Evolutionary conservation across 2,329 filamentous ascomycete genomes (phyloP).

Genomic region (Aspergillus tubingensis): DNA sequence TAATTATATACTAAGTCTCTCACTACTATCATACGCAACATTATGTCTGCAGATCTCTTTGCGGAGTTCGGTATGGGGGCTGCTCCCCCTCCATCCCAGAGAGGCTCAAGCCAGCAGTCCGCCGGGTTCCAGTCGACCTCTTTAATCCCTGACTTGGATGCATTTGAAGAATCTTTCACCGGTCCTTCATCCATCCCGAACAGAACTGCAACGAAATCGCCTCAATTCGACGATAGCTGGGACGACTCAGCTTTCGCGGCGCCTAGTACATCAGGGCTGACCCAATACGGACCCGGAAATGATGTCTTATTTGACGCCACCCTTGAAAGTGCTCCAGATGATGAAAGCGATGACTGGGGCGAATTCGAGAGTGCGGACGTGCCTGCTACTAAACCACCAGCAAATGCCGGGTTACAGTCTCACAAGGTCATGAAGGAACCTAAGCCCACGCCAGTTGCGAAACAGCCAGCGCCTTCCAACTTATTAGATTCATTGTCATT

Average conservation of each 20-base stretch:
- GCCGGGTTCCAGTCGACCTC: conserved; percentile 18
- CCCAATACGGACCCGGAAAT: conserved; percentile 29
- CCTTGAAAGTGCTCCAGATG: conserved; percentile 28
- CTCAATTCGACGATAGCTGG: conserved; percentile 1
- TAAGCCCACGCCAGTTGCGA: not conserved
- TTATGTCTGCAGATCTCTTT: conserved; percentile 58
- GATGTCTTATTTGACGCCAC: conserved; percentile 68
- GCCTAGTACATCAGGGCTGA: conserved; percentile 14
- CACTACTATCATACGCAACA: not conserved
- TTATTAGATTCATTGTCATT: conserved; percentile 34
- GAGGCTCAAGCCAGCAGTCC: conserved; percentile 10
- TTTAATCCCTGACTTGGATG: conserved; percentile 27
- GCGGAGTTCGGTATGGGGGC: conserved; percentile 50
- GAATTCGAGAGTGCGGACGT: conserved; percentile 44
- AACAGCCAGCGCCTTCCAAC: conserved; percentile 5
- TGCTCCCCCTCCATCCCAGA: conserved; percentile 21
- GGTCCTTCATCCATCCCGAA: conserved; percentile 12
- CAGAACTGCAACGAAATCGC: not conserved
- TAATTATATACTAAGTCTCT: not conserved
- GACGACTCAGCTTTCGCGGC: conserved; percentile 18
- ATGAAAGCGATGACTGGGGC: conserved; percentile 48
- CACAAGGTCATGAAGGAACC: not conserved
- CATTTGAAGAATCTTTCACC: conserved; percentile 22
- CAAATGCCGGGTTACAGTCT: conserved; percentile 2
- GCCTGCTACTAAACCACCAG: conserved; percentile 11